These are phyloP conservation scores for Carex parvula DNA, from an alignment of 176 grass and related monocot species.

Conservation along the genomic window DNA sequence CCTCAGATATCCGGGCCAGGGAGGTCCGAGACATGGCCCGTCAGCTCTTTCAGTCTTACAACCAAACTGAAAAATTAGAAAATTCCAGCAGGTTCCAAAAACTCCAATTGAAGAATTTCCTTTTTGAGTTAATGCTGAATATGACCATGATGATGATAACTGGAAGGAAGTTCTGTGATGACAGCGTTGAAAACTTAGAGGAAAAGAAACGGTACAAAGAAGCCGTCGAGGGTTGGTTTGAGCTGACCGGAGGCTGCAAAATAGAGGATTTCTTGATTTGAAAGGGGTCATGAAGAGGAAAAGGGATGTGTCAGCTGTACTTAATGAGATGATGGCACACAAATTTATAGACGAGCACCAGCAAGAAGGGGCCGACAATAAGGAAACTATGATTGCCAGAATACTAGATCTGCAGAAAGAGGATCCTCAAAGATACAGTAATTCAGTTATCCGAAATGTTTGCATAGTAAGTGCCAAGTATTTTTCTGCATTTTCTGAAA, in stretches of 20 bases:
- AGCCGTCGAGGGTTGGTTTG: background rate
- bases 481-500: background rate
- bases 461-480: conserved; percentile 12
- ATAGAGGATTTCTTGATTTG: conserved; percentile 25
- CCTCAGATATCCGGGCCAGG: conserved; percentile 16
- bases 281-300: conserved; percentile 12
- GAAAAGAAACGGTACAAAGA: conserved; percentile 11
- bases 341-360: conserved; percentile 1
- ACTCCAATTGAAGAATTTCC: background rate
- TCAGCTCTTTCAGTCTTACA: conserved; percentile 31
- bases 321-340: conserved; percentile 10
- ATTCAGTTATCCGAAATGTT: conserved; percentile 15
- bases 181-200: background rate
- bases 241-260: background rate
- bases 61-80: background rate
- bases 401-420: conserved; percentile 3
- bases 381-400: conserved; percentile 9
- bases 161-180: background rate
- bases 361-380: background rate
- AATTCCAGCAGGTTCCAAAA: background rate
- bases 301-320: background rate
- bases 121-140: conserved; percentile 41
- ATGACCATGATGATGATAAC: conserved; percentile 20
- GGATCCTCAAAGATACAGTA: conserved; percentile 6
- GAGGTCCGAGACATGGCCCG: conserved; percentile 32